phyloP scores from a whole-genome alignment of 2,329 filamentous ascomycete species.

The Claviceps arundinis region DNA sequence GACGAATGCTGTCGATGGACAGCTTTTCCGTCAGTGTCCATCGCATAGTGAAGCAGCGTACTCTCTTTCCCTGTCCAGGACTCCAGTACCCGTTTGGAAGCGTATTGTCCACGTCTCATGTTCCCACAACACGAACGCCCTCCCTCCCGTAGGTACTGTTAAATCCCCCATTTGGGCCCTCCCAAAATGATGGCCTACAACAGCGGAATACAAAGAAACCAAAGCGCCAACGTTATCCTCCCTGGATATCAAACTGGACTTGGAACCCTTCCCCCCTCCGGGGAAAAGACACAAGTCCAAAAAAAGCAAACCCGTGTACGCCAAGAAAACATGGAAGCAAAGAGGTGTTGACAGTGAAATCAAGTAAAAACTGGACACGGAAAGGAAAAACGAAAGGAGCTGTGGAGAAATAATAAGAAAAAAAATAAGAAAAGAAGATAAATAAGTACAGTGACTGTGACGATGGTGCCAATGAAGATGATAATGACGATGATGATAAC shows the following conservation, averaged over 20 bases:
- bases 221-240: background rate
- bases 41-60: too few species aligned
- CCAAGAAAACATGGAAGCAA: background rate
- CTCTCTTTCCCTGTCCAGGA: too few species aligned
- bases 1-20: too few species aligned
- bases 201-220: background rate
- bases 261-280: background rate
- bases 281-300: background rate
- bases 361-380: background rate
- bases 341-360: too few species aligned
- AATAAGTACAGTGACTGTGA: background rate
- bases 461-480: background rate
- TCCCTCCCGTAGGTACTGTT: too few species aligned
- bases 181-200: too few species aligned
- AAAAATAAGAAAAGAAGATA: background rate
- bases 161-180: too few species aligned
- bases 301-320: conserved; percentile 2
- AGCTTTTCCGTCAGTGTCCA: too few species aligned
- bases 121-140: background rate
- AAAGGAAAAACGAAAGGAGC: background rate
- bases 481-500: background rate
- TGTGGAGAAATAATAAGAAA: background rate
- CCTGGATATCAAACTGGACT: conserved; percentile 6
- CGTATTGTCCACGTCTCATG: too few species aligned
- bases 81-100: too few species aligned